phyloP scores from a whole-genome alignment of 2,329 filamentous ascomycete genomes.

The Aureobasidium sp. region DNA sequence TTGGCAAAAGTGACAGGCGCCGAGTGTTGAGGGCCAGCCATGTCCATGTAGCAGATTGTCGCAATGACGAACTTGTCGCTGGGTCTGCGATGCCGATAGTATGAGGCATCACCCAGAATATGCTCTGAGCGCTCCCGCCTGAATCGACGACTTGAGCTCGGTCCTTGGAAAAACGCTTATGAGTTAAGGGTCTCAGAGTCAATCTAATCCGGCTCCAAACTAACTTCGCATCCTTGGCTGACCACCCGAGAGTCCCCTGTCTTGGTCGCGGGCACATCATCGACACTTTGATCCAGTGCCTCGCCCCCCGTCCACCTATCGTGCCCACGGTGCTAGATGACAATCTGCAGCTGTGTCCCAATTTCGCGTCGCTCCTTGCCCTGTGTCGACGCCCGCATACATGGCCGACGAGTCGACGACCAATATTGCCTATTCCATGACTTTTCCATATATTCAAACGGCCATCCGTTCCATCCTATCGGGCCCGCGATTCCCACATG shows the following conservation, averaged over 20 bases:
- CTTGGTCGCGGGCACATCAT: neutral
- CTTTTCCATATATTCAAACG: slow-evolving; percentile 11
- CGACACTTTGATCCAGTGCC: neutral
- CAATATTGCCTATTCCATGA: neutral
- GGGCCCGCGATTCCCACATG: neutral
- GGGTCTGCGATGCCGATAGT: slow-evolving; percentile 6
- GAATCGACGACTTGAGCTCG: neutral
- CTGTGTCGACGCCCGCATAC: neutral
- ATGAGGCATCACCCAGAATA: neutral
- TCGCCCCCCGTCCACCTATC: neutral
- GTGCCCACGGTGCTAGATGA: neutral
- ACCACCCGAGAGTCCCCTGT: neutral
- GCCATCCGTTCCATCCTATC: neutral
- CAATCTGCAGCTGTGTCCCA: neutral
- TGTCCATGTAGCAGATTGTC: neutral
- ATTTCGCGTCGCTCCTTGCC: neutral
- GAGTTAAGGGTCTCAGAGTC: neutral
- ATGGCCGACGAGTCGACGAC: neutral
- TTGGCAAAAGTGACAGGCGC: slow-evolving; percentile 1
- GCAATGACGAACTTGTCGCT: slow-evolving; percentile 5
- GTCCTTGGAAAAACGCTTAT: neutral
- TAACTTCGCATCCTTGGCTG: neutral
- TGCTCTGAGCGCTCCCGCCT: slow-evolving; percentile 1
- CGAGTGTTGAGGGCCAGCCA: slow-evolving; percentile 5
- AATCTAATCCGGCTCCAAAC: neutral